A percentile compares a stretch with the other conserved stretches of the same genome.
These are phyloP conservation scores for Pilatotrama ljubarskyi DNA, from an alignment of 768 basidiomycete genomes.

Conservation along the genomic window DNA sequence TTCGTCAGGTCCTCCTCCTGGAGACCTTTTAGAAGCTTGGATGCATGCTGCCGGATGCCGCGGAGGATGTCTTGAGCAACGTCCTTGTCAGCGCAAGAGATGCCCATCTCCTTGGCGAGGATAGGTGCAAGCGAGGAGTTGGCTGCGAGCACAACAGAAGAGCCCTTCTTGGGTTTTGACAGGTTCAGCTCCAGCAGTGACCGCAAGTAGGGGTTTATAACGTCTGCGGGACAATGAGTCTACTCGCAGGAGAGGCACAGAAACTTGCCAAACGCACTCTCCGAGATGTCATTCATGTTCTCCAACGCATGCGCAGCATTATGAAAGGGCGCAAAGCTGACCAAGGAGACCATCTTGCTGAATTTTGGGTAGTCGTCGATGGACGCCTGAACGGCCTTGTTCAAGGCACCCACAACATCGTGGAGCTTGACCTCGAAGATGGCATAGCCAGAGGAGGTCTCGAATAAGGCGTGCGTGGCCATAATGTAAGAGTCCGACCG, in stretches of 20 bases:
- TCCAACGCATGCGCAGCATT: conserved; percentile 91
- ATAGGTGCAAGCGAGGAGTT: conserved; percentile 74
- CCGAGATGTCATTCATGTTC: conserved; percentile 94
- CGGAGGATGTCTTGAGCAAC: conserved; percentile 83
- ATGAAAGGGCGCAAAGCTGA: conserved; percentile 94
- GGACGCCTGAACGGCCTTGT: conserved; percentile 78
- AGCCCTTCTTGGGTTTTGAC: conserved; percentile 68
- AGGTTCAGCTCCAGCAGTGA: conserved; percentile 87
- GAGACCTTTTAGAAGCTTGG: conserved; percentile 87
- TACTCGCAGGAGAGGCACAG: not conserved
- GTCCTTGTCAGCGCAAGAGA: conserved; percentile 82
- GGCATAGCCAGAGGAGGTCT: conserved; percentile 92
- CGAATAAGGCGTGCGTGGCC: conserved; percentile 89
- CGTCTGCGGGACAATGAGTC: conserved; percentile 47
- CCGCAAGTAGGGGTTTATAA: conserved; percentile 81
- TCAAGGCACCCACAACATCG: conserved; percentile 85
- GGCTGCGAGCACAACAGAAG: conserved; percentile 70
- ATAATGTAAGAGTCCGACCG: conserved; percentile 34
- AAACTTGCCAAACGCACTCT: conserved; percentile 58
- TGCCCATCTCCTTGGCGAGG: conserved; percentile 69
- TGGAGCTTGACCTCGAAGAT: conserved; percentile 84
- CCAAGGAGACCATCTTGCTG: conserved; percentile 85
- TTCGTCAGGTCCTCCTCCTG: conserved; percentile 85
- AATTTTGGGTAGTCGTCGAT: conserved; percentile 88
- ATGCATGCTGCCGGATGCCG: conserved; percentile 88